Conservation (phyloP, 1,139 yeast genomes). For the Suhomyces coccinellae region DNA sequence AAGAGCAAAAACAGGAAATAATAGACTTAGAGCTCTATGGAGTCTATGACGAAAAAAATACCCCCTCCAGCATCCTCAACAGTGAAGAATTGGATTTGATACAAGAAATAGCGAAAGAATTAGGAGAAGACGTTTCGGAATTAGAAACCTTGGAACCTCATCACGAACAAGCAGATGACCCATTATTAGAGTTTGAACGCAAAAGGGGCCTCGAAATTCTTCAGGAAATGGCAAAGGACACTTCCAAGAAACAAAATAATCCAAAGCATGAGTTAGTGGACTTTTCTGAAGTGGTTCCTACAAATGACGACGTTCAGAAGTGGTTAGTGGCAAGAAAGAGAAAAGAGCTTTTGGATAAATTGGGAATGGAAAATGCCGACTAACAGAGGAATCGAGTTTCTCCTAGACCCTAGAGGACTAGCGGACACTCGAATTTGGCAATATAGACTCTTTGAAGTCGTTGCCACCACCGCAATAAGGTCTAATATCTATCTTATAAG, state of each 20-base stretch:
- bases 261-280: constrained; percentile 14
- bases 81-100: constrained; percentile 12
- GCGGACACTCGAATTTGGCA: not conserved
- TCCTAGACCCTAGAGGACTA: not conserved
- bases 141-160: not conserved
- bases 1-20: constrained; percentile 18
- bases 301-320: constrained; percentile 41
- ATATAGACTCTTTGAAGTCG: too few species aligned
- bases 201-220: constrained; percentile 20
- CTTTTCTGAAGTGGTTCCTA: constrained; percentile 33
- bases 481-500: not conserved
- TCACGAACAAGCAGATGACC: constrained; percentile 5
- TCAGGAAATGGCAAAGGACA: constrained; percentile 9
- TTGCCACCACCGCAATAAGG: too few species aligned
- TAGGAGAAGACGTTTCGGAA: constrained; percentile 4
- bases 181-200: constrained; percentile 25
- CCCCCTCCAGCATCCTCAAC: not conserved
- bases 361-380: constrained; percentile 17
- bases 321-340: constrained; percentile 49
- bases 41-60: constrained; percentile 30
- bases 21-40: constrained; percentile 47
- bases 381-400: not conserved
- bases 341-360: constrained; percentile 40
- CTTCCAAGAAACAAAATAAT: not conserved
- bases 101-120: constrained; percentile 3